Evolutionary conservation across 495 filamentous ascomycete species (phyloP), one percentile per base, ranked within the genome.

Genomic region (Xylaria bambusicola): DNA sequence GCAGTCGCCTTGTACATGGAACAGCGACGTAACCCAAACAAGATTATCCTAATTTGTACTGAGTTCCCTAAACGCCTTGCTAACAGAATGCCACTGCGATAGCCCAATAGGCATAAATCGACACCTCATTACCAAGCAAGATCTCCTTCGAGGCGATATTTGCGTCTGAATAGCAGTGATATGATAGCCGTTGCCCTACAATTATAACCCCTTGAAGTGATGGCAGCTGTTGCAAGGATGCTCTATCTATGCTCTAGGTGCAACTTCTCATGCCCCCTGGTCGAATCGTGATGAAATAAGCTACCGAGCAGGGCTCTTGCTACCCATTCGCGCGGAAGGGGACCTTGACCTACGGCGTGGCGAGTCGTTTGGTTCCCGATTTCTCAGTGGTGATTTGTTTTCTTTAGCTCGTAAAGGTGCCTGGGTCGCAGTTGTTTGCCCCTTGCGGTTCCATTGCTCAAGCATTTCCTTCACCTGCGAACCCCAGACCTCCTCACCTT

Each of bases 401-500:
- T 45, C 51, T 38, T 62, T 61, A 21, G 61, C 50, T 44, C 61
- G 63, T 6, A 53, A 23, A 47, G 66, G 27, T 2, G 62, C 13
- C 52, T 61, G 40, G 8, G 63, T 29, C n/a, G 61, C 24, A 12
- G 40, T 29, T 21, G n/a, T 42, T 45, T 35, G 51, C 7, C 44
- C 26, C 52, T 62, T 64, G 23, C 33, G 48, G 21, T 67, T 67
- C 84, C 88, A 93, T 9, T 79, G 74, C 42, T 83, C 71, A 12
- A 97, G 71, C 74, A 89, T 82, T 10, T 71, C 71, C 65, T 84
- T 70, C 1, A 97, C 79, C 67, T 91, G 84, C 9, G 90, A 87
- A 0, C 79, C 91, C 93, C 93, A 97, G 8, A 91, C 83, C 1
- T 87, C 83, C 68, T 96, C 92, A 1, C 89, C 90, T 52, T 86